Conservation (phyloP, 1,284 basidiomycete species). For the Pascua guehoae region DNA sequence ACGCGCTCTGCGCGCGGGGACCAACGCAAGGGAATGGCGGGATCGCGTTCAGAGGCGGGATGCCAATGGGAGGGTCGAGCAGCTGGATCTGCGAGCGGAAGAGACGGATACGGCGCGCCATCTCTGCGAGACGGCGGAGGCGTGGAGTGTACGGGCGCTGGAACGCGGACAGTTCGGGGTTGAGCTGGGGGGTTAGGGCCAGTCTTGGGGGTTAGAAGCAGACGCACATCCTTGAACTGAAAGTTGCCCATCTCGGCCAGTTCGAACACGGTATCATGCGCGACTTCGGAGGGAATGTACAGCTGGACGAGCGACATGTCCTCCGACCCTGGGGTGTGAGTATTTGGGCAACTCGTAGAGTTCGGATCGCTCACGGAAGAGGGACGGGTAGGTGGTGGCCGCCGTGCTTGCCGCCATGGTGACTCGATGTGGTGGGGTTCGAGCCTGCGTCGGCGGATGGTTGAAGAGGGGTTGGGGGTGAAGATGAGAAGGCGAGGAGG, state of each 20-base stretch:
- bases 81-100: constrained; percentile 82
- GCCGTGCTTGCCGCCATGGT: constrained; percentile 19
- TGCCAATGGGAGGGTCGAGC: constrained; percentile 64
- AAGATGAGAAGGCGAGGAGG: background rate
- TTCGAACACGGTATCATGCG: constrained; percentile 92
- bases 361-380: constrained; percentile 63
- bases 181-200: constrained; percentile 64
- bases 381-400: constrained; percentile 60
- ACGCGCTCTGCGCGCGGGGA: constrained; percentile 83
- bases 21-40: constrained; percentile 78
- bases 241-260: constrained; percentile 93
- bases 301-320: constrained; percentile 97
- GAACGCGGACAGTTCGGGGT: constrained; percentile 92
- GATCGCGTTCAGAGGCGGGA: constrained; percentile 76
- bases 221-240: constrained; percentile 93
- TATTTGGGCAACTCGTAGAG: constrained; percentile 19
- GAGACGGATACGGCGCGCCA: constrained; percentile 89
- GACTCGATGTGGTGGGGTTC: constrained; percentile 1
- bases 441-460: background rate
- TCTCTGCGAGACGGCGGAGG: constrained; percentile 91
- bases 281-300: constrained; percentile 95
- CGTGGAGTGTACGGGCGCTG: constrained; percentile 97
- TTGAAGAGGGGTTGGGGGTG: background rate
- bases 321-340: constrained; percentile 67
- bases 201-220: too few relatives aligned